These are phyloP conservation scores for Cyberlindnera xishuangbannaensis DNA, from an alignment of 805 yeast genomes.

Conservation along the genomic window DNA sequence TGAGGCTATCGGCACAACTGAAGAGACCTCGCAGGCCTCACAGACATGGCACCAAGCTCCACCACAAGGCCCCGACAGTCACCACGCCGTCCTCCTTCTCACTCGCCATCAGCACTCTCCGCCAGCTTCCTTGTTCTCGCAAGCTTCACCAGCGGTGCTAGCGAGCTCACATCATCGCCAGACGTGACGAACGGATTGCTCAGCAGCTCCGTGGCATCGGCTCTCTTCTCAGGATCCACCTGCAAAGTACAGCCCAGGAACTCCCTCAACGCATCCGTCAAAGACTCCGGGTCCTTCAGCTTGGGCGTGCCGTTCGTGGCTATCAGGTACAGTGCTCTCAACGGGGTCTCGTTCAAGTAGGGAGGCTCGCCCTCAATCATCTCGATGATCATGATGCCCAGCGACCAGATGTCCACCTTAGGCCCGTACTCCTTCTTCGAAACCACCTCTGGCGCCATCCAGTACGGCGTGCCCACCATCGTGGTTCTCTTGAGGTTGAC, in stretches of 20 bases:
- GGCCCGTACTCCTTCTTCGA: slow-evolving; percentile 93
- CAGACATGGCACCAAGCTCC: too few species aligned
- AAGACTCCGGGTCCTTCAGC: slow-evolving; percentile 78
- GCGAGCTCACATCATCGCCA: slow-evolving; percentile 55
- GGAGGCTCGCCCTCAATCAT: slow-evolving; percentile 99
- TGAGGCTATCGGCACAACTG: too few species aligned
- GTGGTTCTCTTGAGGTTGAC: slow-evolving; percentile 85
- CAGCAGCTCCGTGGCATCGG: slow-evolving; percentile 80
- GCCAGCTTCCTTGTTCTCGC: slow-evolving; percentile 62
- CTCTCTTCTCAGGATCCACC: slow-evolving; percentile 89
- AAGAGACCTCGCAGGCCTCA: too few species aligned
- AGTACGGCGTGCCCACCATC: slow-evolving; percentile 98
- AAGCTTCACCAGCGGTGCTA: slow-evolving; percentile 69
- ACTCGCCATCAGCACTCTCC: slow-evolving; percentile 30
- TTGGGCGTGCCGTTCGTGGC: slow-evolving; percentile 97
- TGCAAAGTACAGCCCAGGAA: slow-evolving; percentile 84
- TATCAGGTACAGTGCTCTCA: slow-evolving; percentile 87
- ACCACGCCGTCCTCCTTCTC: too few species aligned
- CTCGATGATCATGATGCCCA: slow-evolving; percentile 97
- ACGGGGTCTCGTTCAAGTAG: slow-evolving; percentile 90
- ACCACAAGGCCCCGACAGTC: too few species aligned
- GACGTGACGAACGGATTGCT: slow-evolving; percentile 65
- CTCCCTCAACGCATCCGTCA: slow-evolving; percentile 57
- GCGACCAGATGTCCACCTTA: slow-evolving; percentile 95
- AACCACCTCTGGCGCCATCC: slow-evolving; percentile 99